phyloP scores from a whole-genome alignment of 106 monocot genomes.

The Apostasia shenzhenica region DNA sequence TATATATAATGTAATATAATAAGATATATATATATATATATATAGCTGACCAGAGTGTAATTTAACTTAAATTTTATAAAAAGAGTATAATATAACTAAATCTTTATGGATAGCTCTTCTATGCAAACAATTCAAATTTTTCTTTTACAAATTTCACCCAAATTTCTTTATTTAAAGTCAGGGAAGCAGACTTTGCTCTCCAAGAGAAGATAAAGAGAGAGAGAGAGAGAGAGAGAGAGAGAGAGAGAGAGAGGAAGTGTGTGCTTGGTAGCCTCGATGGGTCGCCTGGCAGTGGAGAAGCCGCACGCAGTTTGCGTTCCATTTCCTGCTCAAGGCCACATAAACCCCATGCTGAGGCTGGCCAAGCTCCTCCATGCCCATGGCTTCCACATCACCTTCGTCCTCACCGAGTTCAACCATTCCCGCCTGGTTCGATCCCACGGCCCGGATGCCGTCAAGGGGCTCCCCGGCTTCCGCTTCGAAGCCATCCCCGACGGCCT shows the following conservation, averaged over 20 bases:
- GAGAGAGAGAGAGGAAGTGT: not conserved
- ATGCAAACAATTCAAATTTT: too few species aligned
- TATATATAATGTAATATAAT: too few species aligned
- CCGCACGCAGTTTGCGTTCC: slow-evolving; percentile 3
- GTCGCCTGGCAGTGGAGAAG: not conserved
- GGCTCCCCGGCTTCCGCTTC: slow-evolving; percentile 1
- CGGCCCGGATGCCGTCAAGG: slow-evolving; percentile 1
- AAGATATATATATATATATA: too few species aligned
- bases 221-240: not conserved
- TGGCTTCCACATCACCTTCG: slow-evolving; percentile 8
- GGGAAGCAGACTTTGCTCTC: too few species aligned
- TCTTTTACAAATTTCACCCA: too few species aligned
- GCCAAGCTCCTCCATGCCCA: slow-evolving; percentile 10
- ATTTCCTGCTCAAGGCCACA: slow-evolving; percentile 1
- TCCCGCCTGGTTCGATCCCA: not conserved
- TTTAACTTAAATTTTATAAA: too few species aligned
- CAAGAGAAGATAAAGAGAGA: too few species aligned
- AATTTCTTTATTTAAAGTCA: too few species aligned
- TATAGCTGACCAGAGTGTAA: too few species aligned
- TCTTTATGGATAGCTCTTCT: too few species aligned
- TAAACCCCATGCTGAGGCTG: slow-evolving; percentile 4
- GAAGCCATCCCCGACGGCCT: slow-evolving; percentile 16
- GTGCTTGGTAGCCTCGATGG: not conserved
- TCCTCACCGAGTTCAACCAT: not conserved
- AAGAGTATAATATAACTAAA: too few species aligned